phyloP scores from a whole-genome alignment of 2,329 filamentous ascomycete genomes.

The Botrytis fragariae region DNA sequence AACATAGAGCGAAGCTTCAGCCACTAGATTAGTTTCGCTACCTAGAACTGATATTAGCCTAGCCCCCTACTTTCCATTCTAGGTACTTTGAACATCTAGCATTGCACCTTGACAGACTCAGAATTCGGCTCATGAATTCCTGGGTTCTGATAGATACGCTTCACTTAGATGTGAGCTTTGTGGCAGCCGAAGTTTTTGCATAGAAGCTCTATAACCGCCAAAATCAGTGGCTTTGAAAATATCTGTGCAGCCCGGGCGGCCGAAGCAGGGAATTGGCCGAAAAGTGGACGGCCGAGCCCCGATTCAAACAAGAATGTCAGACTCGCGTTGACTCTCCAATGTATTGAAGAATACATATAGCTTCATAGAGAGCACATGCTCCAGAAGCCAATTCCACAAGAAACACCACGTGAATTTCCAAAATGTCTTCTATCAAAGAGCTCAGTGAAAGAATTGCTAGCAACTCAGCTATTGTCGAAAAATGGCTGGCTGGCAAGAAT shows the following conservation, averaged over 20 bases:
- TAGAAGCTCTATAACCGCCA: neutral
- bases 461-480: constrained; percentile 2
- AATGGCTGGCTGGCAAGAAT: constrained; percentile 3
- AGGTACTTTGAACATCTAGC: constrained; percentile 40
- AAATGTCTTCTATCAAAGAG: constrained; percentile 9
- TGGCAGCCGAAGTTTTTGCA: neutral
- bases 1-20: neutral
- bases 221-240: neutral
- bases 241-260: neutral
- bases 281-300: neutral
- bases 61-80: constrained; percentile 43
- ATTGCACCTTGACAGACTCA: constrained; percentile 46
- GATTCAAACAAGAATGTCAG: neutral
- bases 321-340: neutral
- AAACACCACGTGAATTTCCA: neutral
- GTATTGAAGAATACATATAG: neutral
- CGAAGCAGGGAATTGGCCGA: neutral
- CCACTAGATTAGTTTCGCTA: neutral
- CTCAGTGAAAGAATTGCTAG: constrained; percentile 10
- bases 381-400: neutral
- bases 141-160: neutral
- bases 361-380: neutral
- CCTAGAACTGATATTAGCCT: constrained; percentile 26
- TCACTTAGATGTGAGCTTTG: neutral
- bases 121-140: neutral